Percentiles rank a stretch among this genome's conserved stretches.
Conservation (phyloP, 2,329 filamentous ascomycete genomes). For the Penicillium sp. region DNA sequence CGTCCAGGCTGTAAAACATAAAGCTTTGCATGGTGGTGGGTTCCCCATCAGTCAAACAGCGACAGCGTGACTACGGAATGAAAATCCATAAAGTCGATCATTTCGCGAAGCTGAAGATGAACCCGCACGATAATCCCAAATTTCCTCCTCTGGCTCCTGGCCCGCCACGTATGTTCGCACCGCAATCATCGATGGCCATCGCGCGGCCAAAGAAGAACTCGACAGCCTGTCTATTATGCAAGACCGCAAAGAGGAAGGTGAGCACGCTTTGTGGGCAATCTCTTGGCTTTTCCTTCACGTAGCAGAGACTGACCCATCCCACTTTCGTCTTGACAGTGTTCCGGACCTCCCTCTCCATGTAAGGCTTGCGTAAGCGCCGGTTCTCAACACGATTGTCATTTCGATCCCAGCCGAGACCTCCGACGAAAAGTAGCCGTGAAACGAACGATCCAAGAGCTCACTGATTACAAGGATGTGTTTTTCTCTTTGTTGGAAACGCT, state of each 20-base stretch:
- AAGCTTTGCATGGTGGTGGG: too few relatives aligned
- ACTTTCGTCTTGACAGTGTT: slow-evolving; percentile 24
- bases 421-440: slow-evolving; percentile 36
- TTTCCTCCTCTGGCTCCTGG: slow-evolving; percentile 29
- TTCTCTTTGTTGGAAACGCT: slow-evolving; percentile 28
- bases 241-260: slow-evolving; percentile 36
- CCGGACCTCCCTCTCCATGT: slow-evolving; percentile 33
- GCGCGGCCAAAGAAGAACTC: slow-evolving; percentile 34
- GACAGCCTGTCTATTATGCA: slow-evolving; percentile 33
- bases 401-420: slow-evolving; percentile 34
- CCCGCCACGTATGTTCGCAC: slow-evolving; percentile 18
- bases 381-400: slow-evolving; percentile 28
- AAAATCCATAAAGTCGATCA: background rate
- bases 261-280: background rate
- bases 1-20: too few relatives aligned
- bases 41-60: too few relatives aligned
- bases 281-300: background rate
- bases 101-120: slow-evolving; percentile 8
- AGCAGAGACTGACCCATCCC: background rate
- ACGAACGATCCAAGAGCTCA: slow-evolving; percentile 32
- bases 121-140: slow-evolving; percentile 17
- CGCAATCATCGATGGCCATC: slow-evolving; percentile 18
- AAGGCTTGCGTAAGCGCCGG: slow-evolving; percentile 28
- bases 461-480: slow-evolving; percentile 31
- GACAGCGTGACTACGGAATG: background rate